Conservation (phyloP, 768 basidiomycete genomes). For the Scleroderma citrinum region DNA sequence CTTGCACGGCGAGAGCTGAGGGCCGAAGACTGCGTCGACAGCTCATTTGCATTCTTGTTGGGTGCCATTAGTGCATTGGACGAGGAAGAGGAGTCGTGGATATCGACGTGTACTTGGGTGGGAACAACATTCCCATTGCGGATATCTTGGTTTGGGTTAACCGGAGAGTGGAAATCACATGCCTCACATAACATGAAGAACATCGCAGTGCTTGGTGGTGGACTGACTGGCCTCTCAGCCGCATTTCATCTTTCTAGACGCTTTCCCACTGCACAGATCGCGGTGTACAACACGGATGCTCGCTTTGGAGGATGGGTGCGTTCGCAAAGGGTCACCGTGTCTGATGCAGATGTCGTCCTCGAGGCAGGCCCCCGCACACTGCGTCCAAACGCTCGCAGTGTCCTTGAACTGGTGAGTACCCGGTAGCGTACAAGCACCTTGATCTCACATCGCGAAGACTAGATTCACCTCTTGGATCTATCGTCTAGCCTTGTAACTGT, state of each 20-base stretch:
- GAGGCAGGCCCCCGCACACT: conserved; percentile 89
- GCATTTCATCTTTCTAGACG: conserved; percentile 71
- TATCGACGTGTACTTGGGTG: conserved; percentile 24
- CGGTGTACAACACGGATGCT: conserved; percentile 59
- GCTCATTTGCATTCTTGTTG: conserved; percentile 13
- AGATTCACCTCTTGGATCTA: conserved; percentile 77
- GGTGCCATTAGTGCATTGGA: conserved; percentile 13
- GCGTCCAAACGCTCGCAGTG: conserved; percentile 63
- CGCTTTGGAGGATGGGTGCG: conserved; percentile 85
- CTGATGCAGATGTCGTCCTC: conserved; percentile 46
- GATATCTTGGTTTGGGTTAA: neutral
- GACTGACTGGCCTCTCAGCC: conserved; percentile 74
- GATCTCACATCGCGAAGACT: conserved; percentile 15
- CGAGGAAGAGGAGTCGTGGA: neutral
- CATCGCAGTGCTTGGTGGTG: conserved; percentile 74
- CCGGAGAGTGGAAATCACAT: neutral
- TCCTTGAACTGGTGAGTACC: conserved; percentile 68
- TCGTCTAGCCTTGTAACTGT: conserved; percentile 58
- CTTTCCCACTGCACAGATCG: conserved; percentile 54
- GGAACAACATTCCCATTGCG: conserved; percentile 8
- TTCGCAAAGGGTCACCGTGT: conserved; percentile 48
- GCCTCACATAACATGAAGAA: conserved; percentile 22
- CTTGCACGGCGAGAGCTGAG: conserved; percentile 23
- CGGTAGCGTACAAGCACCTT: neutral
- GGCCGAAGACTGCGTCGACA: conserved; percentile 7